Conservation (phyloP, 805 yeast species). For the Pichia cephalocereana region DNA sequence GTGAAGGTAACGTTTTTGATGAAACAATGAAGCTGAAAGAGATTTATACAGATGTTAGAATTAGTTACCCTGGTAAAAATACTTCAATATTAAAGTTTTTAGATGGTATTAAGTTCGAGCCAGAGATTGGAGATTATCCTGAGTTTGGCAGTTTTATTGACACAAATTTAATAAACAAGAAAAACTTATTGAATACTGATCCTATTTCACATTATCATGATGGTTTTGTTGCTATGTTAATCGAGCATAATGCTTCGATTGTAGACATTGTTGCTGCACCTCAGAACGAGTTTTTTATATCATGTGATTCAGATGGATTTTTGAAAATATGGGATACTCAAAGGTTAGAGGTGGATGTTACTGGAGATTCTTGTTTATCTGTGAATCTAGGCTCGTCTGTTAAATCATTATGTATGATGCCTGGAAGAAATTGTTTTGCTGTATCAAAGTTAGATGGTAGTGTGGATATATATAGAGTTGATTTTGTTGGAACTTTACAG, state of each 20-base stretch:
- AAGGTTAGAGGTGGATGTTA: constrained; percentile 53
- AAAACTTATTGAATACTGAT: background rate
- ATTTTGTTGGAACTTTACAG: constrained; percentile 16
- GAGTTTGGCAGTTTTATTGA: constrained; percentile 51
- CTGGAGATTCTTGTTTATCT: constrained; percentile 39
- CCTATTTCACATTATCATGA: background rate
- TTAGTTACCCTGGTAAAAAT: constrained; percentile 62
- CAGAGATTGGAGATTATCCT: constrained; percentile 47
- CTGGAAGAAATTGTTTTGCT: constrained; percentile 48
- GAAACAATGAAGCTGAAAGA: constrained; percentile 19
- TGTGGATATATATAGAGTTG: constrained; percentile 33
- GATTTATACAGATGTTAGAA: constrained; percentile 24
- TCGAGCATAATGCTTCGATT: constrained; percentile 54
- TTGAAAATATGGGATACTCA: constrained; percentile 72
- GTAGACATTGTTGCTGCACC: constrained; percentile 50
- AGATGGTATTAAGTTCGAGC: constrained; percentile 42
- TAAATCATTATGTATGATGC: constrained; percentile 40
- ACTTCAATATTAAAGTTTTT: constrained; percentile 54
- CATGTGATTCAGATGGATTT: constrained; percentile 70
- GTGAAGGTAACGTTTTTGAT: constrained; percentile 17
- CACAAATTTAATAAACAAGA: background rate
- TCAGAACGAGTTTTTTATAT: constrained; percentile 55
- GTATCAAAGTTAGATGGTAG: constrained; percentile 42
- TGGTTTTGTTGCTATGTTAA: constrained; percentile 47
- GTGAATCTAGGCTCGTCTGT: constrained; percentile 42